A percentile compares a stretch with the other conserved stretches of the same genome.
These are phyloP conservation scores for Collybiopsis luxurians DNA, from an alignment of 768 basidiomycete genomes.

Conservation along the genomic window DNA sequence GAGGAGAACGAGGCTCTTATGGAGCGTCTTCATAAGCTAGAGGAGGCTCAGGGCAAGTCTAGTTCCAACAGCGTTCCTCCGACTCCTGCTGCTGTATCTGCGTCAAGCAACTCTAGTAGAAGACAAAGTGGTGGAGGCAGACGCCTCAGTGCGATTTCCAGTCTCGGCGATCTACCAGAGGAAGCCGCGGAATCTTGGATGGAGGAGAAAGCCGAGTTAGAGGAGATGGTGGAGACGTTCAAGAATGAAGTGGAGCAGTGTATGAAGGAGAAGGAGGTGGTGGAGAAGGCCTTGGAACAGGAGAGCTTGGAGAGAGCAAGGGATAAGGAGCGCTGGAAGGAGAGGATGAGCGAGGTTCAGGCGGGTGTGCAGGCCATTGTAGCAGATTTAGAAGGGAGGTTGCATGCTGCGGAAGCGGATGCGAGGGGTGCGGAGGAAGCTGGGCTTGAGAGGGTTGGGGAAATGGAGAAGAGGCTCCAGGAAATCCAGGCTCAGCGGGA, in stretches of 20 bases:
- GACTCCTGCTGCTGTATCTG: slow-evolving; percentile 19
- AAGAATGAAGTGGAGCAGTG: slow-evolving; percentile 47
- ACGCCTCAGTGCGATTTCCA: slow-evolving; percentile 52
- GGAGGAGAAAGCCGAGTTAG: slow-evolving; percentile 51
- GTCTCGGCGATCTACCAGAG: slow-evolving; percentile 61
- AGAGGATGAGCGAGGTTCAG: slow-evolving; percentile 70
- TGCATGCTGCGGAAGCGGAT: slow-evolving; percentile 49
- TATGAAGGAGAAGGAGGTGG: slow-evolving; percentile 42
- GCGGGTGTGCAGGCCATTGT: slow-evolving; percentile 66
- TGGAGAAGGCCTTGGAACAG: slow-evolving; percentile 44
- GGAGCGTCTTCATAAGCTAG: slow-evolving; percentile 49
- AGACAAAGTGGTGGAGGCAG: slow-evolving; percentile 37
- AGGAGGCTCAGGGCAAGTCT: slow-evolving; percentile 42
- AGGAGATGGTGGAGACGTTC: slow-evolving; percentile 48
- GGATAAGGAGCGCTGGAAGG: slow-evolving; percentile 71
- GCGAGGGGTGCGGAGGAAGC: slow-evolving; percentile 39
- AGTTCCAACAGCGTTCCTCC: slow-evolving; percentile 22
- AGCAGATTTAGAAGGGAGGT: slow-evolving; percentile 56
- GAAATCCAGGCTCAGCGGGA: slow-evolving; percentile 52
- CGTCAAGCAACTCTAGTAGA: slow-evolving; percentile 28
- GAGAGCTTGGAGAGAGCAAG: slow-evolving; percentile 57
- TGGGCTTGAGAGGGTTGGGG: slow-evolving; percentile 33
- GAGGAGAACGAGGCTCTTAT: slow-evolving; percentile 79
- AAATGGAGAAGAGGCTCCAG: slow-evolving; percentile 42
- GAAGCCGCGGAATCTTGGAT: slow-evolving; percentile 68